Evolutionary conservation across 306 rosid species (phyloP).

Genomic region (Astragalus membranaceus): DNA sequence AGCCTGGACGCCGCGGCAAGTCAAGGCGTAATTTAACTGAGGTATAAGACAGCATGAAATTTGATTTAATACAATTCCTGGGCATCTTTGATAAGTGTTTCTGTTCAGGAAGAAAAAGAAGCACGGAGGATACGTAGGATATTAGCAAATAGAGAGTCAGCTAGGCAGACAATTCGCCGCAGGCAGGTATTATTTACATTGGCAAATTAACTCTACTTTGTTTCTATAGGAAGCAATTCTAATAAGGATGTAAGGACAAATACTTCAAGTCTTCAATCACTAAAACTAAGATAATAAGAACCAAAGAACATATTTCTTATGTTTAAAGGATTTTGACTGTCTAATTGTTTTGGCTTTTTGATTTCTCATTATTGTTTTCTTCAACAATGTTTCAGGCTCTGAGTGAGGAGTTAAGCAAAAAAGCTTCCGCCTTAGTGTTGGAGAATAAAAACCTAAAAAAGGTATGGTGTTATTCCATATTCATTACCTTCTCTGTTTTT

Average conservation of each 20-base stretch:
- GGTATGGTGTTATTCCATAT: constrained; percentile 39
- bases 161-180: constrained; percentile 95
- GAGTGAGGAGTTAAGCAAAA: constrained; percentile 70
- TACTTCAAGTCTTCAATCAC: neutral
- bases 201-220: neutral
- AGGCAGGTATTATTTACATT: constrained; percentile 67
- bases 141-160: constrained; percentile 94
- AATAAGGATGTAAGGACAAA: neutral
- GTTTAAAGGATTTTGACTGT: neutral
- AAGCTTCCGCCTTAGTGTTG: constrained; percentile 63
- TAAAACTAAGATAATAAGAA: neutral
- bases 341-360: constrained; percentile 9
- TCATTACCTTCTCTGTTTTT: constrained; percentile 2
- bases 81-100: neutral
- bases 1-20: constrained; percentile 42
- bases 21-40: constrained; percentile 74
- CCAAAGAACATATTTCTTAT: no score
- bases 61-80: neutral
- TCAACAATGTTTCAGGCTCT: constrained; percentile 55
- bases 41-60: constrained; percentile 34
- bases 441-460: constrained; percentile 73
- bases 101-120: constrained; percentile 79
- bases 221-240: neutral
- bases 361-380: neutral
- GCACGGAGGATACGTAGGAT: constrained; percentile 76